Evolutionary conservation across 805 yeast genomes (phyloP).

Genomic region (Candida odintsovae): DNA sequence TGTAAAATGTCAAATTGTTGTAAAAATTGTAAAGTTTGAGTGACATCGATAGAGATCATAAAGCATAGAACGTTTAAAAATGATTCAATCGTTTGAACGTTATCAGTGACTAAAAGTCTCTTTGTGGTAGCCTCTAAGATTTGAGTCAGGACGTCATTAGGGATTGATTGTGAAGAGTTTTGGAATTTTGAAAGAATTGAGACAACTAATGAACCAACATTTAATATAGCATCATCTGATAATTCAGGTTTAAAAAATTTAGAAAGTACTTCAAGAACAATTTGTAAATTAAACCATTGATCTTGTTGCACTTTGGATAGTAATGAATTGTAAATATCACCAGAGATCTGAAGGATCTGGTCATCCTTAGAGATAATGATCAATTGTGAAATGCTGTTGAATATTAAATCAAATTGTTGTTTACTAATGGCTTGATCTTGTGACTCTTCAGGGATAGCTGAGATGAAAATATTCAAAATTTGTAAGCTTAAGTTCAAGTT

Average conservation of each 20-base stretch:
- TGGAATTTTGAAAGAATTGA: slow-evolving; percentile 52
- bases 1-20: slow-evolving; percentile 32
- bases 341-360: slow-evolving; percentile 69
- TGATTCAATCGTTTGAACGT: slow-evolving; percentile 70
- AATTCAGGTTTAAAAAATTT: slow-evolving; percentile 65
- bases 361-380: slow-evolving; percentile 53
- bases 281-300: slow-evolving; percentile 11
- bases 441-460: slow-evolving; percentile 31
- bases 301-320: slow-evolving; percentile 34
- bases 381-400: slow-evolving; percentile 33
- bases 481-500: slow-evolving; percentile 55
- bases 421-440: background rate
- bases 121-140: slow-evolving; percentile 70
- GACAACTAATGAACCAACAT: slow-evolving; percentile 61
- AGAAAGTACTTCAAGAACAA: slow-evolving; percentile 58
- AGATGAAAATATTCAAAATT: slow-evolving; percentile 43
- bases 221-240: slow-evolving; percentile 77
- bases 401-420: slow-evolving; percentile 30
- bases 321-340: slow-evolving; percentile 64
- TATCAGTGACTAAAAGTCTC: slow-evolving; percentile 61
- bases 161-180: slow-evolving; percentile 1
- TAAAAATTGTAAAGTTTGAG: slow-evolving; percentile 59
- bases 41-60: slow-evolving; percentile 57
- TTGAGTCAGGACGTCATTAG: slow-evolving; percentile 31
- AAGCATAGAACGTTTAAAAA: slow-evolving; percentile 71